These are phyloP conservation scores for Silene latifolia DNA, from an alignment of 148 eudicot genomes.

Conservation along the genomic window DNA sequence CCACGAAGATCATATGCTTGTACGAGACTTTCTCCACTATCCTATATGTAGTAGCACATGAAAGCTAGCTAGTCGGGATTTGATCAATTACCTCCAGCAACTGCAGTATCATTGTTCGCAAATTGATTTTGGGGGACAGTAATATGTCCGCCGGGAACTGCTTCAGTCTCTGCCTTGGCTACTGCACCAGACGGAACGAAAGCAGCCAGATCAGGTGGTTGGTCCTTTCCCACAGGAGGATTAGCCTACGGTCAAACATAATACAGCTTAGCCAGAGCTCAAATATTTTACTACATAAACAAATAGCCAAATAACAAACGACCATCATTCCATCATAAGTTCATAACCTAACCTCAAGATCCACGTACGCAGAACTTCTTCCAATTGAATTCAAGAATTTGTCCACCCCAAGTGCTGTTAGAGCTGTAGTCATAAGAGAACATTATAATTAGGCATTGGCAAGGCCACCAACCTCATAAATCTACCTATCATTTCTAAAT, in stretches of 20 bases:
- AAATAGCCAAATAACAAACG: not conserved
- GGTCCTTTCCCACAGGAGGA: slow-evolving; percentile 90
- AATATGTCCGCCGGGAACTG: slow-evolving; percentile 33
- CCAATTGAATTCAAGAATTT: slow-evolving; percentile 73
- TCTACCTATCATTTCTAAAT: not conserved
- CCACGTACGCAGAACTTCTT: slow-evolving; percentile 66
- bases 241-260: slow-evolving; percentile 47
- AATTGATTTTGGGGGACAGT: slow-evolving; percentile 29
- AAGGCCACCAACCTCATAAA: not conserved
- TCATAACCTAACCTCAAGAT: slow-evolving; percentile 64
- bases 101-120: slow-evolving; percentile 29
- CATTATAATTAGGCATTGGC: slow-evolving; percentile 1
- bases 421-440: slow-evolving; percentile 41
- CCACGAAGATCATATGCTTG: not conserved
- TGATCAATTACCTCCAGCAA: slow-evolving; percentile 37
- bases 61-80: not conserved
- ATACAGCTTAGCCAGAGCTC: slow-evolving; percentile 9
- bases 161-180: slow-evolving; percentile 38
- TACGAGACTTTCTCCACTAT: not conserved
- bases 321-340: not conserved
- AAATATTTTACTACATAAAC: not conserved
- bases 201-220: slow-evolving; percentile 89
- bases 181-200: slow-evolving; percentile 71
- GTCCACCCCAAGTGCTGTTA: slow-evolving; percentile 55
- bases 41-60: not conserved